Evolutionary conservation across 2,329 filamentous ascomycete genomes (phyloP), one percentile per base, ranked within the genome.

Genomic region (Colletotrichum karsti): DNA sequence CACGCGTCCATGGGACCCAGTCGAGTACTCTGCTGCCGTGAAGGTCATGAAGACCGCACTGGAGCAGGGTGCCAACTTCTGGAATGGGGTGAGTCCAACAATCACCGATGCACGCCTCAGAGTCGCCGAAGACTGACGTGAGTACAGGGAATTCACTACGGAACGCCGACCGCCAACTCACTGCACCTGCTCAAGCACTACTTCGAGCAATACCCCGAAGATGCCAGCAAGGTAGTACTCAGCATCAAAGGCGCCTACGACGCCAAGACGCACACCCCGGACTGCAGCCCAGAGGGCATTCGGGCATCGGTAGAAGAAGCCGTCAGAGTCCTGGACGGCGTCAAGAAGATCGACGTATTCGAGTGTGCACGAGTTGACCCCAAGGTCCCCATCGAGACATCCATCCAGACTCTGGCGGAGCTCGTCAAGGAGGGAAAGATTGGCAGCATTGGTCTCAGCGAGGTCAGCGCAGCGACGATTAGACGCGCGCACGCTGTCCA

Each of bases 181-280:
- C 77, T 88, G 35, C 82, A 84, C 50, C 77, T 90, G 15, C 73
- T 89, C 46, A 81, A 85, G 55, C 78, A 82, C 35, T 90, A 89
- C 75, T 88, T 90, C 73, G 79, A 80, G 20, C 79, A 82, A 44
- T 82, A 89, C 73, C 87, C 87, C 1, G 83, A 87, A 66, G 84
- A 89, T 68, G 85, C 86, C 3, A 77, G 81, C 22, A 86, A 88
- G 72, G 82, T 90, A 1, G 80, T 88, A 7, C 76, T 90, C 12
- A 84, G 81, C 70, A 82, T 90, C 72, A 90, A 90, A 74, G 86
- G 86, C 8, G 85, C 81, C 0, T 54, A 82, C 24, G 74, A 80
- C 39, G 58, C 7, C 22, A 54, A 50, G 42, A 30, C 46, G 7
- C 58, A 61, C 30, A 39, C 9, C 28, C 79, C 83, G 0, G 82